Evolutionary conservation across 306 rosid genomes (phyloP).

Genomic region (Ceratonia siliqua): DNA sequence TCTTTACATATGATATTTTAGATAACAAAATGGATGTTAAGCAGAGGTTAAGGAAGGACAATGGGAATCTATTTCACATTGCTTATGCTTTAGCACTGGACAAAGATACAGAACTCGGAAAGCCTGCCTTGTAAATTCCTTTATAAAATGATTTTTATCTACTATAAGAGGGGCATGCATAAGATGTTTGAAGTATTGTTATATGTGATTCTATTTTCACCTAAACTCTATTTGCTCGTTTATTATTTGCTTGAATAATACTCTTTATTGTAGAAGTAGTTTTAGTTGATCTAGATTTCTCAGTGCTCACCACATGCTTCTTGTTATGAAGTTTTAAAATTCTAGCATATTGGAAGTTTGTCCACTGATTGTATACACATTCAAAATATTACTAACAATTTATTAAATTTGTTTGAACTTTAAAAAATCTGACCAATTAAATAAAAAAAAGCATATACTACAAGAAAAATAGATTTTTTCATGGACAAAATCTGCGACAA

Average conservation of each 20-base stretch:
- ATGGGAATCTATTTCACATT: conserved; percentile 88
- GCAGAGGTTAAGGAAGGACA: conserved; percentile 99
- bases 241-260: neutral
- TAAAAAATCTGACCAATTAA: too few relatives aligned
- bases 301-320: too few relatives aligned
- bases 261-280: too few relatives aligned
- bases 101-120: conserved; percentile 68
- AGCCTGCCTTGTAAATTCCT: conserved; percentile 84
- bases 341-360: too few relatives aligned
- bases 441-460: too few relatives aligned
- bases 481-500: too few relatives aligned
- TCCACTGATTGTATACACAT: too few relatives aligned
- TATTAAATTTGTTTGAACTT: too few relatives aligned
- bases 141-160: conserved; percentile 76
- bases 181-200: conserved; percentile 86
- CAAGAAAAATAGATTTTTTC: too few relatives aligned
- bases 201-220: conserved; percentile 2
- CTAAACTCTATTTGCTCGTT: neutral
- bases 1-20: conserved; percentile 38
- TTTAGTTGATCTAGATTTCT: too few relatives aligned
- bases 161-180: conserved; percentile 60
- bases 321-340: too few relatives aligned
- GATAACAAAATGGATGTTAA: conserved; percentile 94
- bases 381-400: too few relatives aligned
- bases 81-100: conserved; percentile 85